phyloP scores from a whole-genome alignment of 805 yeast genomes.

The Metschnikowia continentalis region DNA sequence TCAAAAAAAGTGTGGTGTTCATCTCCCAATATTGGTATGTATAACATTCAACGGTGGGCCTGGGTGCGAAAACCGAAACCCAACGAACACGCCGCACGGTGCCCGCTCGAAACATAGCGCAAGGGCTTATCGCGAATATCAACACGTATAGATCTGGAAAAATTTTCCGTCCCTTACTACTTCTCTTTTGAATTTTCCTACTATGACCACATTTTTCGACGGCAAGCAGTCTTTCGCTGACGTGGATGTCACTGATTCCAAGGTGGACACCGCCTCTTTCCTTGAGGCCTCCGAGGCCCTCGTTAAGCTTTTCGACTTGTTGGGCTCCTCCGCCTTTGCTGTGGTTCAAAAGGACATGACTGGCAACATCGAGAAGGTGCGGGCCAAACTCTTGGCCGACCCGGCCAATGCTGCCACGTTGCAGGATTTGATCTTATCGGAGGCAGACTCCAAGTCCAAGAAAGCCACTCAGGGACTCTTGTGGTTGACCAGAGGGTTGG shows the following conservation, averaged over 20 bases:
- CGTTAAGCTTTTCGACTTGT: slow-evolving; percentile 75
- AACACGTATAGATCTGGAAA: slow-evolving; percentile 1
- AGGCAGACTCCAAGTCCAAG: slow-evolving; percentile 61
- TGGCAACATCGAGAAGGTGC: slow-evolving; percentile 77
- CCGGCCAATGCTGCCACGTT: slow-evolving; percentile 65
- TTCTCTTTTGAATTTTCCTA: not conserved
- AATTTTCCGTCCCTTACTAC: not conserved
- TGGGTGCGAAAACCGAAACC: slow-evolving; percentile 1
- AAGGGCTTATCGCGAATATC: slow-evolving; percentile 5
- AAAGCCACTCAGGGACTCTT: slow-evolving; percentile 87
- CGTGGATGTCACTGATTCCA: slow-evolving; percentile 59
- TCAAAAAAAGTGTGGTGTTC: not conserved
- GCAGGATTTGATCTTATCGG: slow-evolving; percentile 73
- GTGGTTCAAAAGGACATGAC: slow-evolving; percentile 86
- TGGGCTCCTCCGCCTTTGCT: slow-evolving; percentile 80
- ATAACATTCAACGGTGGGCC: not conserved
- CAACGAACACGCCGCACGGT: not conserved
- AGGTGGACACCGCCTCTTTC: slow-evolving; percentile 70
- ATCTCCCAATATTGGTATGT: too few species aligned
- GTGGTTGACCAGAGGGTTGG: slow-evolving; percentile 83
- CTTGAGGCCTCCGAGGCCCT: slow-evolving; percentile 81
- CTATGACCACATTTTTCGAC: slow-evolving; percentile 77
- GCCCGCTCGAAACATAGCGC: slow-evolving; percentile 1
- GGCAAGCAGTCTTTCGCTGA: slow-evolving; percentile 69
- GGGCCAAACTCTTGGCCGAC: slow-evolving; percentile 58